Base-by-base conservation (phyloP, 495 filamentous ascomycete genomes). In the Chaetomium tenue region DNA sequence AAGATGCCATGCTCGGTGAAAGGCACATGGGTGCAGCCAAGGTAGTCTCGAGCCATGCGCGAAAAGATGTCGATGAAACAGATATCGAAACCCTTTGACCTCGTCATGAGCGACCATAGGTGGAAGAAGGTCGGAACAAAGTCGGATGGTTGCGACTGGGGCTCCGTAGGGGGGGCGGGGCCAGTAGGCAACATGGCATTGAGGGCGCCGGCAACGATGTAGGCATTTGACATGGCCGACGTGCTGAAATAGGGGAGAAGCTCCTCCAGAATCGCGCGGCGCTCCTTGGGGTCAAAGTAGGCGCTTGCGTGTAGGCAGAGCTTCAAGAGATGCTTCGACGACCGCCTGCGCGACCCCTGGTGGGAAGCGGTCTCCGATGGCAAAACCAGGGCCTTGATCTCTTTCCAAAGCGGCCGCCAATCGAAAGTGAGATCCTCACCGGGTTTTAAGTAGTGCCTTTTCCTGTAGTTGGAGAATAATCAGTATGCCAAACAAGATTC, bases 231-330 rank as follows among this genome's bases (percentile, higher is more conserved):
- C 18, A 92, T 84, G 73, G 93, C 93, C 0, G 93, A 97, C 20
- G 92, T 95, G 63, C 88, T 96, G 78, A 96, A 99, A 74, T 87
- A 95, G n/a, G 93, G 95, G 25, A 98, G 80, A 40, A 98, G 83
- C 74, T 99, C 95, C 56, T 96, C 88, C n/a, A 98, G 79, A 81
- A 99, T 96, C 13, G 83, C 87, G 40, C 89, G 86, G 30, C 93
- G 82, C 69, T 95, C 92, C 70, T 82, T 83, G 2, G 94, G 92
- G 70, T 99, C 91, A 71, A 98, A 92, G 74, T 96, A 99, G 25
- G 90, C 80, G 72, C 96, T 91, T 50, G 92, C 86, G 75, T 96
- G 95, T 2, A 91, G 86, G 75, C 89, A 92, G 44, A 99, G 83
- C 78, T 93, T 97, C 25, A 89, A 87, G 42, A 99, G 78, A 37